Evolutionary conservation across 345 rosid genomes (phyloP).

Genomic region (Eucalyptus pauciflora): DNA sequence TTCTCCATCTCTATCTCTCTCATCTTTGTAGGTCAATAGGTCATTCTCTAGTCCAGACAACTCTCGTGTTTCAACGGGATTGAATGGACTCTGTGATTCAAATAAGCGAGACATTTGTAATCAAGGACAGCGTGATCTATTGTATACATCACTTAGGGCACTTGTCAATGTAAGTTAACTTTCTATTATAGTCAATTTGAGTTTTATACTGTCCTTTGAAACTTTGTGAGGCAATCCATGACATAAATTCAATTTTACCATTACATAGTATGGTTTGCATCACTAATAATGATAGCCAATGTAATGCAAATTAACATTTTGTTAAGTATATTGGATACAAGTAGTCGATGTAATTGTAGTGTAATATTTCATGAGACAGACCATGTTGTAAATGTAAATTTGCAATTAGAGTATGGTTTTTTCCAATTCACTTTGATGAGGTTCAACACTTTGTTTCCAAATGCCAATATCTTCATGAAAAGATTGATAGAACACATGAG

Average conservation of each 20-base stretch:
- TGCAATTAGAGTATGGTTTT: background rate
- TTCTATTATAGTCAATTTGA: background rate
- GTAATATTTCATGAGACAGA: background rate
- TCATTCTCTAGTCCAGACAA: background rate
- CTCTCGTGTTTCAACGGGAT: background rate
- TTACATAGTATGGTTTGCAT: background rate
- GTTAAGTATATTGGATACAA: background rate
- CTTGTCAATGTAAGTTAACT: background rate
- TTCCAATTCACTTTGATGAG: background rate
- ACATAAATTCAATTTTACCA: background rate
- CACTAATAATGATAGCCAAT: background rate
- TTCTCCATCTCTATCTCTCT: background rate
- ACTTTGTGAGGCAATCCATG: background rate
- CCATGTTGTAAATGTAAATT: background rate
- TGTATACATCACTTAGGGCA: background rate
- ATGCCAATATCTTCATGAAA: background rate
- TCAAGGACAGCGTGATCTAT: background rate
- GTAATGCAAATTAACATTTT: background rate
- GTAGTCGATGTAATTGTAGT: background rate
- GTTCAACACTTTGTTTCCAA: background rate
- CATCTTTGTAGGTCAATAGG: background rate
- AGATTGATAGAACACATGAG: background rate
- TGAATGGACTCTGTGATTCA: background rate
- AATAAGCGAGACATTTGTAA: background rate
- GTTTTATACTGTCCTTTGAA: background rate